phyloP scores from a whole-genome alignment of 2,329 filamentous ascomycete genomes.

The Pseudopyricularia cyperi region DNA sequence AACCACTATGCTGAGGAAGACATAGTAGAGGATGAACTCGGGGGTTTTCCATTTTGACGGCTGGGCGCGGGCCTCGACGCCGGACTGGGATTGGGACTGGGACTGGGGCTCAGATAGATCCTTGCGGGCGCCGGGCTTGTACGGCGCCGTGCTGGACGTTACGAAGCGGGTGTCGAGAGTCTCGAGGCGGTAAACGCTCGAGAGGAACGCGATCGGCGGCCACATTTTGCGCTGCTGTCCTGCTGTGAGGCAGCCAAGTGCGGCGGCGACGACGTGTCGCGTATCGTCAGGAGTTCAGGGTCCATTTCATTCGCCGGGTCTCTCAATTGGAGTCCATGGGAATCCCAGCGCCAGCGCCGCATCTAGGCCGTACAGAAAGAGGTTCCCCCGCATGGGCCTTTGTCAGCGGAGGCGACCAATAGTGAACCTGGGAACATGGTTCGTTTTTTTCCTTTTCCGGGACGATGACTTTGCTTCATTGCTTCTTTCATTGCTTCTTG shows the following conservation, averaged over 20 bases:
- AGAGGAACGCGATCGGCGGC: conserved; percentile 29
- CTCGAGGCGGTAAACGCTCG: conserved; percentile 35
- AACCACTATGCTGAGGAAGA: conserved; percentile 51
- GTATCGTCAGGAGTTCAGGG: background rate
- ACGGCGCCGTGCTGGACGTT: conserved; percentile 55
- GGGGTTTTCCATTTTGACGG: conserved; percentile 72
- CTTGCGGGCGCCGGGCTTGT: conserved; percentile 43
- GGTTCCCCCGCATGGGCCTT: too few relatives aligned
- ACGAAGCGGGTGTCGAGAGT: conserved; percentile 37
- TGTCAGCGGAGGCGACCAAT: too few relatives aligned
- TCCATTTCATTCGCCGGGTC: background rate
- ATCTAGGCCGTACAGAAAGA: too few relatives aligned
- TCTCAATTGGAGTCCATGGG: background rate
- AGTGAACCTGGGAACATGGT: too few relatives aligned
- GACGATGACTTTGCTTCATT: too few relatives aligned
- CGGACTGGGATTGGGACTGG: conserved; percentile 21
- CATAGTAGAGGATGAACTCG: conserved; percentile 75
- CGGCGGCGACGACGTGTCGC: background rate
- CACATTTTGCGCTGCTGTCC: conserved; percentile 5
- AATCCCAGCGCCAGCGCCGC: too few relatives aligned
- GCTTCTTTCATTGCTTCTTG: too few relatives aligned
- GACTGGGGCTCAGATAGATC: conserved; percentile 22
- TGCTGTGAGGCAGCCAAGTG: background rate
- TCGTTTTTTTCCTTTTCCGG: too few relatives aligned
- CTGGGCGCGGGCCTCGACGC: conserved; percentile 26